These are phyloP conservation scores for Penicillium griseofulvum DNA, from an alignment of 2,329 filamentous ascomycete species.

Conservation along the genomic window DNA sequence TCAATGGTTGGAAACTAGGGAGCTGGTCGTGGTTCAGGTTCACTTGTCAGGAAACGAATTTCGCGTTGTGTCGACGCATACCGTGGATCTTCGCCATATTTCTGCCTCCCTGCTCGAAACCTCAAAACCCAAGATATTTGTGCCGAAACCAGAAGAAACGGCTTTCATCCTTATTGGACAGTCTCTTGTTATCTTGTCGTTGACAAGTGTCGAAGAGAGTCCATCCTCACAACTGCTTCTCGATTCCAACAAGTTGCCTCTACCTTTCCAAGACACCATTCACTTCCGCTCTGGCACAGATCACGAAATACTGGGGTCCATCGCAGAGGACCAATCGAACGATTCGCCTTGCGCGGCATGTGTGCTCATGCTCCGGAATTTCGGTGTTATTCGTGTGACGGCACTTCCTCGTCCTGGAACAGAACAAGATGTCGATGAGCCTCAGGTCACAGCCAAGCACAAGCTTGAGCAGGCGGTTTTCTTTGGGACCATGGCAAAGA, in stretches of 20 bases:
- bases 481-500: conserved; percentile 77
- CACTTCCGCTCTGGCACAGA: conserved; percentile 63
- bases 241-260: conserved; percentile 61
- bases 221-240: conserved; percentile 73
- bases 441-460: conserved; percentile 71
- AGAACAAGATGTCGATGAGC: conserved; percentile 50
- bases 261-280: conserved; percentile 81
- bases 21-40: conserved; percentile 75
- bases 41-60: conserved; percentile 55
- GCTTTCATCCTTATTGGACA: conserved; percentile 79
- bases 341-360: conserved; percentile 44
- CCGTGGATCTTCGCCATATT: conserved; percentile 63
- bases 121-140: conserved; percentile 64
- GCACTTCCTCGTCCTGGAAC: conserved; percentile 33
- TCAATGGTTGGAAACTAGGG: conserved; percentile 49
- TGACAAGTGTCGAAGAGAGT: conserved; percentile 64
- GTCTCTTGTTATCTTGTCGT: conserved; percentile 73
- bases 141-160: conserved; percentile 75
- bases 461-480: conserved; percentile 95
- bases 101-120: conserved; percentile 40
- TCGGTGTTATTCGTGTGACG: conserved; percentile 57
- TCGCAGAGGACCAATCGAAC: conserved; percentile 45
- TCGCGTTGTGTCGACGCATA: conserved; percentile 65
- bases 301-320: conserved; percentile 51
- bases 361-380: conserved; percentile 56